Conservation (phyloP, 768 basidiomycete genomes). For the Hypholoma fasciculare region DNA sequence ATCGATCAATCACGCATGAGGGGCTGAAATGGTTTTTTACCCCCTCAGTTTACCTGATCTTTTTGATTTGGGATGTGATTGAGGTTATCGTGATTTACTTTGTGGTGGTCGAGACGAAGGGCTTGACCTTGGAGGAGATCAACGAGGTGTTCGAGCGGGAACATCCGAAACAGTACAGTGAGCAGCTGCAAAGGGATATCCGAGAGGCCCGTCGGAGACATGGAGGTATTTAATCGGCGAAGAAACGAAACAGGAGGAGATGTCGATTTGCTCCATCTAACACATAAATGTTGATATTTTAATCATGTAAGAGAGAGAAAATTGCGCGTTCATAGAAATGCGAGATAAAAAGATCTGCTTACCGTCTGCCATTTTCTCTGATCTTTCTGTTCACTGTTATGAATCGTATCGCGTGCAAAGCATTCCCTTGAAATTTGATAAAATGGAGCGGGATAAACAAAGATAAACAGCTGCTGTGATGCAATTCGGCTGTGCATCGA, state of each 20-base stretch:
- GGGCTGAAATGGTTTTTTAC: conserved; percentile 2
- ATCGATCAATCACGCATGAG: background rate
- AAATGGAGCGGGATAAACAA: conserved; percentile 23
- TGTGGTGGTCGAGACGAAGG: conserved; percentile 52
- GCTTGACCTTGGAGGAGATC: conserved; percentile 51
- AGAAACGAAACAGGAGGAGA: too few species aligned
- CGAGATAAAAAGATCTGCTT: too few species aligned
- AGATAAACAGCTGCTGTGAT: conserved; percentile 25
- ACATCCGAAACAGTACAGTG: conserved; percentile 42
- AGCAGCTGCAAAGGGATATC: conserved; percentile 19
- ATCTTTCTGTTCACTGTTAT: too few species aligned
- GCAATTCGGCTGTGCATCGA: conserved; percentile 26
- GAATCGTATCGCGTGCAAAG: background rate
- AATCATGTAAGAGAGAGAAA: too few species aligned
- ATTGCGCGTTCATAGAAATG: too few species aligned
- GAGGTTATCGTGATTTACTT: conserved; percentile 47
- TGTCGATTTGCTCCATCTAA: background rate
- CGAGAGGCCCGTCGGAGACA: conserved; percentile 14
- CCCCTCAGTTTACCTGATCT: conserved; percentile 47
- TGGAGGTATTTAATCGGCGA: background rate
- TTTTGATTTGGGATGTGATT: conserved; percentile 48
- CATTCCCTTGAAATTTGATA: background rate
- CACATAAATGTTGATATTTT: too few species aligned
- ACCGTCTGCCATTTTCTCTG: too few species aligned
- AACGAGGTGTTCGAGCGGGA: conserved; percentile 43